Evolutionary conservation across 345 rosid genomes (phyloP).

Genomic region (Hirschfeldia incana): DNA sequence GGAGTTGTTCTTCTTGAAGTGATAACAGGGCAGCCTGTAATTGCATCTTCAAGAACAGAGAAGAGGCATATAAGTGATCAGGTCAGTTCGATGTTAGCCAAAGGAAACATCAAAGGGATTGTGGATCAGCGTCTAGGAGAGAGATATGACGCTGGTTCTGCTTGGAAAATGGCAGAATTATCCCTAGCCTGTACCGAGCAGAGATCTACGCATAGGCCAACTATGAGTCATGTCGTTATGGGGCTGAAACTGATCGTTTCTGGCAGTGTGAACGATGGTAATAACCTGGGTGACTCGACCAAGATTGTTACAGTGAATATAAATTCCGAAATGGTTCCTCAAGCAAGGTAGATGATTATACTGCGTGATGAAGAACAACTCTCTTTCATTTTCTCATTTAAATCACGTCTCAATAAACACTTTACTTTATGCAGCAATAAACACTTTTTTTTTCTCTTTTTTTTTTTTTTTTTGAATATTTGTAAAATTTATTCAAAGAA

Average conservation of each 20-base stretch:
- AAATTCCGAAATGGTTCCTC: background rate
- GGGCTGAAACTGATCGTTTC: background rate
- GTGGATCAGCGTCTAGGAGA: conserved; percentile 44
- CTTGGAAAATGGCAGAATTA: conserved; percentile 45
- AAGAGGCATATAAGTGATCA: background rate
- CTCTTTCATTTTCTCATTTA: background rate
- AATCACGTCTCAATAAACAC: background rate
- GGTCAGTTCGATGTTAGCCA: conserved; percentile 29
- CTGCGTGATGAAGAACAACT: background rate
- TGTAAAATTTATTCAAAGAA: too few species aligned
- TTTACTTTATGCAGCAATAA: background rate
- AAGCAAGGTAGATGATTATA: background rate
- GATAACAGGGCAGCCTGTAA: conserved; percentile 42
- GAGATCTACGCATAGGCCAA: background rate
- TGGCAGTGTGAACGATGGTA: background rate
- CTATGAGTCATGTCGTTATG: background rate
- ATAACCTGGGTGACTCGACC: background rate
- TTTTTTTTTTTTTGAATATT: too few species aligned
- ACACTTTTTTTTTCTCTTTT: too few species aligned
- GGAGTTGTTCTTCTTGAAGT: conserved; percentile 51
- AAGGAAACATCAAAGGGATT: conserved; percentile 41
- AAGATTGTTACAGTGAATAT: background rate
- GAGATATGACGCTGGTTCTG: conserved; percentile 33
- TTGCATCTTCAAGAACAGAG: conserved; percentile 6
- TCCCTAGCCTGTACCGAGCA: conserved; percentile 42